Evolutionary conservation across 1,139 yeast species (phyloP).

Genomic region (Blastobotrys serpentis): DNA sequence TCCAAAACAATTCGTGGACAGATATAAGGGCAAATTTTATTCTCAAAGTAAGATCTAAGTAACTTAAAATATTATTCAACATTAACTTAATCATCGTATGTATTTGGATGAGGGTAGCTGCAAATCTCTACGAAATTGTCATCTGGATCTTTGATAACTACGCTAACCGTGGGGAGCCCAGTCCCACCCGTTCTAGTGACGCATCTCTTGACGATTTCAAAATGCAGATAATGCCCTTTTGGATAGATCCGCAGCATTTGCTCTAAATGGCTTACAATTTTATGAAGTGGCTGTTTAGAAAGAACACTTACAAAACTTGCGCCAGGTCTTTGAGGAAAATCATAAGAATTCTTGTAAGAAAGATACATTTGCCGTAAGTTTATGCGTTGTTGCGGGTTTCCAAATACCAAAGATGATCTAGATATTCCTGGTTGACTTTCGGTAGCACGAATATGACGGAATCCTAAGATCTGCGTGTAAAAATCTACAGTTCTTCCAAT

Average conservation of each 20-base stretch:
- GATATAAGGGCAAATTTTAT: constrained; percentile 2
- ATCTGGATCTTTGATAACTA: background rate
- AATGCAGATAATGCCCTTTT: background rate
- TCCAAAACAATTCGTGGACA: constrained; percentile 11
- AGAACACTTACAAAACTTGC: background rate
- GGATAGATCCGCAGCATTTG: background rate
- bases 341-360: background rate
- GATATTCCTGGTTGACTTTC: background rate
- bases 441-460: background rate
- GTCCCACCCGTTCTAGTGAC: background rate
- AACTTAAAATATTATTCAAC: background rate
- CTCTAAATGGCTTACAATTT: background rate
- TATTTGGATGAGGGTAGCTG: constrained; percentile 5
- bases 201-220: background rate
- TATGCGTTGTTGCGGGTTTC: background rate
- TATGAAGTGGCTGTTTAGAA: background rate
- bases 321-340: background rate
- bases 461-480: background rate
- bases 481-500: background rate
- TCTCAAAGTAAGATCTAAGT: background rate
- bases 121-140: background rate
- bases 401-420: background rate
- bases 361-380: background rate
- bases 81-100: background rate
- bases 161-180: background rate